phyloP scores from a whole-genome alignment of 495 filamentous ascomycete species.

The Niebla homalea region DNA sequence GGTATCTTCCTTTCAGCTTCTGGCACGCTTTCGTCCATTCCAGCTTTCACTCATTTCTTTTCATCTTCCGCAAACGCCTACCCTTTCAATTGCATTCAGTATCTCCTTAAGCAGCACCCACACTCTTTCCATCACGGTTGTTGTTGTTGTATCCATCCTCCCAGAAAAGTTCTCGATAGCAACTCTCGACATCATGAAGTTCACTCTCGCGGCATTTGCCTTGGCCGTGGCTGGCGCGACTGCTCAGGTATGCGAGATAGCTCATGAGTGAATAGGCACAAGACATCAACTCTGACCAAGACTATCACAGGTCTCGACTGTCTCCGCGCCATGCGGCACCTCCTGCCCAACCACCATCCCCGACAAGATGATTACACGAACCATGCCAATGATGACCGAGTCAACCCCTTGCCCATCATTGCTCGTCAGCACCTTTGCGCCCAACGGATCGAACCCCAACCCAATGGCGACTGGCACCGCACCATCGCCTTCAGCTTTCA shows the following conservation, averaged over 20 bases:
- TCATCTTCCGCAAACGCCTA: background rate
- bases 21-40: background rate
- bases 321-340: constrained; percentile 16
- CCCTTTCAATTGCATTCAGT: no score
- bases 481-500: constrained; percentile 13
- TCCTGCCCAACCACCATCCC: constrained; percentile 14
- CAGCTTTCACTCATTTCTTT: background rate
- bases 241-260: constrained; percentile 9
- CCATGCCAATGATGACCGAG: constrained; percentile 6
- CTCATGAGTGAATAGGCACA: background rate
- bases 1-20: background rate
- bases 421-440: constrained; percentile 13
- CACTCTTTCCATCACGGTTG: constrained; percentile 4
- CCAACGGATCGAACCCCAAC: constrained; percentile 7
- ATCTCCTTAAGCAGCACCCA: background rate
- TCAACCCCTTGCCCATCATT: constrained; percentile 16
- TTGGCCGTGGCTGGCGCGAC: constrained; percentile 7
- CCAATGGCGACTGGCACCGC: constrained; percentile 1
- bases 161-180: background rate
- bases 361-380: constrained; percentile 14
- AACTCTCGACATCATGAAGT: constrained; percentile 7
- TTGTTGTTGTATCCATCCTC: background rate
- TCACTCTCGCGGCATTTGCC: constrained; percentile 10
- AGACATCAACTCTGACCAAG: background rate
- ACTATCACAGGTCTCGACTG: constrained; percentile 9